Evolutionary conservation across 768 basidiomycete species (phyloP).

Genomic region (Termitomyces sp.): DNA sequence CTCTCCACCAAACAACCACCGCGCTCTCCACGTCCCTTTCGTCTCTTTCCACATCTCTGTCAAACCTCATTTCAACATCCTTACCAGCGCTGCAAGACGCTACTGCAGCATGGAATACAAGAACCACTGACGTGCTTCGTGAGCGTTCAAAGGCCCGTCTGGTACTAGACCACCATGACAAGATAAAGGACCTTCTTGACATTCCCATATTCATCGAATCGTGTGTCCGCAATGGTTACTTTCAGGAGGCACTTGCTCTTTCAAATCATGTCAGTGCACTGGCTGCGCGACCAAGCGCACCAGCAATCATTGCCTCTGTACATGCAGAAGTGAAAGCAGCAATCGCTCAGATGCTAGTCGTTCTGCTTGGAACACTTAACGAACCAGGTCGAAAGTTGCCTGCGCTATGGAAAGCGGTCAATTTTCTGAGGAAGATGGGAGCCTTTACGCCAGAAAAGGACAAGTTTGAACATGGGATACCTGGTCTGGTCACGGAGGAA

Average conservation of each 20-base stretch:
- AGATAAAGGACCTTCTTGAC: slow-evolving; percentile 87
- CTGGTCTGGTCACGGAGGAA: slow-evolving; percentile 12
- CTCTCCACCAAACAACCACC: slow-evolving; percentile 76
- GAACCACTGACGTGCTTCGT: slow-evolving; percentile 68
- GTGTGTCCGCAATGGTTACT: slow-evolving; percentile 89
- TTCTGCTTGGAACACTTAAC: slow-evolving; percentile 72
- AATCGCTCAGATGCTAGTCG: slow-evolving; percentile 66
- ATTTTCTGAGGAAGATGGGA: slow-evolving; percentile 81
- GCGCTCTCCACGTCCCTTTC: slow-evolving; percentile 68
- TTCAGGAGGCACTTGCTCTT: slow-evolving; percentile 86
- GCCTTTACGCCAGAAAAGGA: slow-evolving; percentile 36
- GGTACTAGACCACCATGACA: slow-evolving; percentile 93
- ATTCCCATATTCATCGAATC: slow-evolving; percentile 89
- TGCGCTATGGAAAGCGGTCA: slow-evolving; percentile 84
- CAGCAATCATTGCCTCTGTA: slow-evolving; percentile 54
- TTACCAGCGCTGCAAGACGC: slow-evolving; percentile 76
- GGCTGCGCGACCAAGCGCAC: slow-evolving; percentile 35
- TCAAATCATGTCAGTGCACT: slow-evolving; percentile 62
- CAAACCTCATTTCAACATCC: slow-evolving; percentile 54
- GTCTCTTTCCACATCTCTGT: slow-evolving; percentile 71
- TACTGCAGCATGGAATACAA: slow-evolving; percentile 64
- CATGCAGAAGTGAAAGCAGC: slow-evolving; percentile 65
- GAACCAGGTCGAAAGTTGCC: slow-evolving; percentile 84
- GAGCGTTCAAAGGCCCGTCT: slow-evolving; percentile 72
- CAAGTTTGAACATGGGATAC: slow-evolving; percentile 5